phyloP scores from a whole-genome alignment of 2,329 filamentous ascomycete species.

The Diaporthe citri region DNA sequence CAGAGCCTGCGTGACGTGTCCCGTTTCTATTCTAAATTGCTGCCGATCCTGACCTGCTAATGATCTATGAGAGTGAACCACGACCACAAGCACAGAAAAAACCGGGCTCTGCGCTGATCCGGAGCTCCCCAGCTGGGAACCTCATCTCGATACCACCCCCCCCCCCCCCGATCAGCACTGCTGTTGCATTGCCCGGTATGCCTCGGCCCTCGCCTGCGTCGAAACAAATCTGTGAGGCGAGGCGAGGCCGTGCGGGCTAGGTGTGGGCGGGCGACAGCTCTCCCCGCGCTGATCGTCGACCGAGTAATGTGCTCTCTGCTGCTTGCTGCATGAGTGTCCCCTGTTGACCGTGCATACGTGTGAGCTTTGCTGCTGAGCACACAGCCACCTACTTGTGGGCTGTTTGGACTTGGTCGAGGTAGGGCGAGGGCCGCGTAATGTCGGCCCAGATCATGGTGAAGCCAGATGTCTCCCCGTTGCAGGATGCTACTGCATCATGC shows the following conservation, averaged over 20 bases:
- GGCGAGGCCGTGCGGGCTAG: constrained; percentile 4
- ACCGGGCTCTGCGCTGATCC: constrained; percentile 6
- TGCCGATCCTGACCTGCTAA: neutral
- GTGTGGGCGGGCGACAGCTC: neutral
- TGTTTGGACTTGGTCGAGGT: neutral
- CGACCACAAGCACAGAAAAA: neutral
- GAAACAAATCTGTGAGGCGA: neutral
- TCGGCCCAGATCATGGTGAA: neutral
- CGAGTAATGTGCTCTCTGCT: constrained; percentile 5
- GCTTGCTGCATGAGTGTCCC: neutral
- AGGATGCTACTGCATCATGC: neutral
- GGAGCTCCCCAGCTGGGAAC: constrained; percentile 7
- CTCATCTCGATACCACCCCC: constrained; percentile 3
- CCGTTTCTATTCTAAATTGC: neutral
- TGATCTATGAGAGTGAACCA: neutral
- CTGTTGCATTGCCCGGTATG: neutral
- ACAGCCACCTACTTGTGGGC: constrained; percentile 11
- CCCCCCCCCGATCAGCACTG: neutral
- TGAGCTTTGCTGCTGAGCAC: neutral
- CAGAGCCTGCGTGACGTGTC: neutral
- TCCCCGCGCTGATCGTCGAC: constrained; percentile 2
- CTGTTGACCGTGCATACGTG: neutral
- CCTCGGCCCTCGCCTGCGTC: neutral
- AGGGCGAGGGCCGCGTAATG: constrained; percentile 11
- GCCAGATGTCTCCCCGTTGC: neutral